A percentile compares a stretch with the other conserved stretches of the same genome.
phyloP scores from a whole-genome alignment of 1,139 yeast genomes.

The Pichia sp. region DNA sequence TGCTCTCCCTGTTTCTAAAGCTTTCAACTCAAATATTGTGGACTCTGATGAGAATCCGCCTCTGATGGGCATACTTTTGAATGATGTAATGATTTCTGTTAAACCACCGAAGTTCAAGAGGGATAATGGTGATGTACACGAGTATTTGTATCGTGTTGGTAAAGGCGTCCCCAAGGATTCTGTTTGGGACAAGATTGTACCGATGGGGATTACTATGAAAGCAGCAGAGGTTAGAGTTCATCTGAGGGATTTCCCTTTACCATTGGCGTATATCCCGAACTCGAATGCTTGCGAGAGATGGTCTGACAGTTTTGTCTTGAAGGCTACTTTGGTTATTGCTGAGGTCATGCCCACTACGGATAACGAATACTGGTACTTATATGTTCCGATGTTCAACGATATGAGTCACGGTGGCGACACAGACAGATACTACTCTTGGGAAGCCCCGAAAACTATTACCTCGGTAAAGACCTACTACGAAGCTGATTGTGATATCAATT shows the following conservation, averaged over 20 bases:
- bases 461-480: constrained; percentile 69
- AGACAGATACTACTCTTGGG: constrained; percentile 47
- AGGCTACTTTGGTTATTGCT: constrained; percentile 47
- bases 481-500: constrained; percentile 46
- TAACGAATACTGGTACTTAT: constrained; percentile 30
- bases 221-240: constrained; percentile 50
- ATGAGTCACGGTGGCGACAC: constrained; percentile 26
- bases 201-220: constrained; percentile 44
- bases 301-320: constrained; percentile 13
- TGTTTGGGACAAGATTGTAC: constrained; percentile 60
- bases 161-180: constrained; percentile 77
- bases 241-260: constrained; percentile 64
- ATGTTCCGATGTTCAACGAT: constrained; percentile 53
- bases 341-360: constrained; percentile 32
- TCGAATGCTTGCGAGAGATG: constrained; percentile 29
- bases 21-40: constrained; percentile 47
- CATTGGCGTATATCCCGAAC: constrained; percentile 36
- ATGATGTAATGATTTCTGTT: constrained; percentile 48
- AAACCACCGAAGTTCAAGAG: constrained; percentile 50
- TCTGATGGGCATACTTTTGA: constrained; percentile 50
- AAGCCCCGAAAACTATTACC: constrained; percentile 70
- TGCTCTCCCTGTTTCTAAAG: constrained; percentile 27
- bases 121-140: constrained; percentile 42
- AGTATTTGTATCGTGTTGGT: constrained; percentile 64
- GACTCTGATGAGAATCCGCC: constrained; percentile 59